Percentiles rank a stretch among this genome's conserved stretches.
phyloP scores from a whole-genome alignment of 2,329 filamentous ascomycete species.

The Ceratocystis variospora region DNA sequence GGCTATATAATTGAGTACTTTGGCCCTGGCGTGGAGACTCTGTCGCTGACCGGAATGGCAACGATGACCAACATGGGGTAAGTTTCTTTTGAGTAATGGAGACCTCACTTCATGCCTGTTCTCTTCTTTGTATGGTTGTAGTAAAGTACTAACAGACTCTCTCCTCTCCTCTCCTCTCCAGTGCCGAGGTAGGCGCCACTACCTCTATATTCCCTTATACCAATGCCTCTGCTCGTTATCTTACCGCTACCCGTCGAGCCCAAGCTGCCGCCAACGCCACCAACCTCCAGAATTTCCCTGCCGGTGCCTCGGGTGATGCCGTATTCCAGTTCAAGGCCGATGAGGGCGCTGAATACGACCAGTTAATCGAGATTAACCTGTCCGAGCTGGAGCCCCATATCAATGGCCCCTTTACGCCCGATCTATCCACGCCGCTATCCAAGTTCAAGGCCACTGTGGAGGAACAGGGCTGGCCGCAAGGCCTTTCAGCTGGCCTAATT shows the following conservation, averaged over 20 bases:
- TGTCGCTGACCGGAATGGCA: conserved; percentile 87
- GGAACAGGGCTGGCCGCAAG: conserved; percentile 78
- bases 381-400: conserved; percentile 86
- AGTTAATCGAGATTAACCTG: conserved; percentile 80
- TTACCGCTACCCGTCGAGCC: conserved; percentile 58
- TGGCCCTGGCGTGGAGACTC: conserved; percentile 73
- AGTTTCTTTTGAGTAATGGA: neutral
- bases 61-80: conserved; percentile 77
- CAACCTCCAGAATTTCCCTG: conserved; percentile 42
- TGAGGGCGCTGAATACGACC: conserved; percentile 70
- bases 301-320: conserved; percentile 33
- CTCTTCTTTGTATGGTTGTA: neutral
- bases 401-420: conserved; percentile 93
- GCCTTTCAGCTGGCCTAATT: conserved; percentile 83
- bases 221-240: conserved; percentile 67
- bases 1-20: conserved; percentile 92
- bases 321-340: conserved; percentile 62
- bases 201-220: conserved; percentile 94
- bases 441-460: conserved; percentile 75
- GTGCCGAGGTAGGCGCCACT: conserved; percentile 77
- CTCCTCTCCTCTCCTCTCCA: neutral
- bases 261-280: conserved; percentile 55
- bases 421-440: conserved; percentile 83
- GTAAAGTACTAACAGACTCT: neutral
- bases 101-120: too few species aligned